Percentiles rank a stretch among this genome's conserved stretches.
phyloP scores from a whole-genome alignment of 2,329 filamentous ascomycete genomes.

The Penicillium hordei region DNA sequence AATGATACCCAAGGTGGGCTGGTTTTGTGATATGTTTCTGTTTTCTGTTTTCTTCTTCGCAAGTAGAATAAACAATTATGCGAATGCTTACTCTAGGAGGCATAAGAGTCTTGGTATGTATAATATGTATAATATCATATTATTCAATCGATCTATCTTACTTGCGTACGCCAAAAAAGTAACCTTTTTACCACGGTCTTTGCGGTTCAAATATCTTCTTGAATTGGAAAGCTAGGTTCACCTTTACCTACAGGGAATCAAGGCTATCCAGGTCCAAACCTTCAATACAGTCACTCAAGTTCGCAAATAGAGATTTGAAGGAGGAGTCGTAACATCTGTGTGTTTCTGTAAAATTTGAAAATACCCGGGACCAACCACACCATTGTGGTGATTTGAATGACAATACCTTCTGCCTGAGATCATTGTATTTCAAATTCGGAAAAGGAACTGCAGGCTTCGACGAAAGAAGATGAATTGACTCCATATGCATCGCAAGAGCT shows the following conservation, averaged over 20 bases:
- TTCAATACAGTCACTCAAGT: background rate
- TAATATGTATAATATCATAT: too few relatives aligned
- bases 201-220: background rate
- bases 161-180: background rate
- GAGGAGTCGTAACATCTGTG: fast-evolving
- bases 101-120: too few relatives aligned
- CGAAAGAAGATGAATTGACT: background rate
- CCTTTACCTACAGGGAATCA: background rate
- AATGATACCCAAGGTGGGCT: background rate
- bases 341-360: too few relatives aligned
- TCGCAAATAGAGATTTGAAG: background rate
- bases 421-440: background rate
- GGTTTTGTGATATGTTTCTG: background rate
- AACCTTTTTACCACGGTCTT: background rate
- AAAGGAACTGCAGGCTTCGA: background rate
- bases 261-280: background rate
- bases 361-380: fast-evolving
- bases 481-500: background rate
- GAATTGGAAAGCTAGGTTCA: background rate
- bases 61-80: background rate
- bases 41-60: background rate
- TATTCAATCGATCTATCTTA: too few relatives aligned
- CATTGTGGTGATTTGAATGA: background rate
- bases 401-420: background rate
- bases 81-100: too few relatives aligned